A percentile compares a stretch with the other conserved stretches of the same genome.
phyloP scores from a whole-genome alignment of 73 alveolate genomes.

The Paramecium primaurelia region DNA sequence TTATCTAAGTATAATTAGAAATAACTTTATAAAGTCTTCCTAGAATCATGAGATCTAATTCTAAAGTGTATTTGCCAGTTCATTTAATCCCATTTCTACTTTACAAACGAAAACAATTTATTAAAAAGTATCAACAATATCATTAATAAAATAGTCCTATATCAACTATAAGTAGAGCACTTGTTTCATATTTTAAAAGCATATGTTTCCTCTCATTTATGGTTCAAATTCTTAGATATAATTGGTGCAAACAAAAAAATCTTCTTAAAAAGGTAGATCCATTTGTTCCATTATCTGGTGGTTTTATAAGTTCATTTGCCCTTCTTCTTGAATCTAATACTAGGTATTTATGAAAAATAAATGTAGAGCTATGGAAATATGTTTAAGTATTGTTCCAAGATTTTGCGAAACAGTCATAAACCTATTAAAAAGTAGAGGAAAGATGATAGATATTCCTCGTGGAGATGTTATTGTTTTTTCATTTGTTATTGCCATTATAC shows the following conservation, averaged over 20 bases:
- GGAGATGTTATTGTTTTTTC: conserved; percentile 40
- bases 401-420: conserved; percentile 35
- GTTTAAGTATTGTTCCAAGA: conserved; percentile 36
- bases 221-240: not conserved
- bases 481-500: conserved; percentile 19
- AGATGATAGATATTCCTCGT: not conserved
- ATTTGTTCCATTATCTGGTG: conserved; percentile 32
- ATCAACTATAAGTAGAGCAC: not conserved
- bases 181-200: conserved; percentile 4
- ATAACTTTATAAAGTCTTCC: not conserved
- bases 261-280: not conserved
- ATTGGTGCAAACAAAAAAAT: conserved; percentile 42
- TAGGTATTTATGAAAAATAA: not conserved
- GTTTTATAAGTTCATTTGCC: not conserved
- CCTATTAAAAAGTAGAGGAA: not conserved
- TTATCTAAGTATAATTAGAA: not conserved
- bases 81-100: conserved; percentile 30
- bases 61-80: conserved; percentile 26
- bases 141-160: not conserved
- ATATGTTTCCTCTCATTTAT: not conserved
- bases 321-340: conserved; percentile 34
- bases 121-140: not conserved
- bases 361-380: conserved; percentile 9
- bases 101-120: conserved; percentile 3
- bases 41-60: not conserved